Evolutionary conservation across 371 early-diverging fungal genomes (phyloP), one percentile per base, ranked within the genome.

Genomic region (Lichtheimia ornata): DNA sequence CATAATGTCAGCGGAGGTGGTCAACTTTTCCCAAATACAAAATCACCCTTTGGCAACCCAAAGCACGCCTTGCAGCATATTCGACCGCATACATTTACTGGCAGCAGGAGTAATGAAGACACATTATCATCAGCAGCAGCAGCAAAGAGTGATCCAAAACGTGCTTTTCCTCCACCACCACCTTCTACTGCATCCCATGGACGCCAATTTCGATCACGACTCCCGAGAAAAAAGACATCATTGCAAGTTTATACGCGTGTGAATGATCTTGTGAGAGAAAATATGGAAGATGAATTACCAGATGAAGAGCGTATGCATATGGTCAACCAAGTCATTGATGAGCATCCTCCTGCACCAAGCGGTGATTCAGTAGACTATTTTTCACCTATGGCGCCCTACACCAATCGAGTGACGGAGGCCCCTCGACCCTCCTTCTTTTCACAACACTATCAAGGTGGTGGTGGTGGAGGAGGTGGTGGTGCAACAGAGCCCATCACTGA

Each of bases 161-260:
- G 27, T 20, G 41, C 53, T 6, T 30, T 28, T 35, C 20, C 45
- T n/a, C 35, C 22, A 22, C 22, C 22, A 22, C 22, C 22, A 22
- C 22, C 27, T 40, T 28, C 65, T 45, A 20, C 30, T 13, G 9
- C 58, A 27, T 17, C 65, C n/a, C 53, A 52, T n/a, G 64, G 58
- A 12, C 58, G 59, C 25, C 56, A 65, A 5, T 78, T 76, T 30
- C 65, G 81, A 7, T 74, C 73, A 6, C 69, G 72, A 20, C 56
- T 77, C 7, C 81, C 77, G 11, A 67, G 80, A 5, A 82, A 83
- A 42, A 79, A 76, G 53, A 82, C 89, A 2, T 76, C 70, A 20
- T 85, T 90, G 61, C 87, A 88, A 55, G 84, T 90, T 1, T 90
- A 85, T 50, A 76, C 77, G 4, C 85, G 78, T 51, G 82, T 81